phyloP scores from a whole-genome alignment of 768 basidiomycete species.

The Solioccasus polychromus region DNA sequence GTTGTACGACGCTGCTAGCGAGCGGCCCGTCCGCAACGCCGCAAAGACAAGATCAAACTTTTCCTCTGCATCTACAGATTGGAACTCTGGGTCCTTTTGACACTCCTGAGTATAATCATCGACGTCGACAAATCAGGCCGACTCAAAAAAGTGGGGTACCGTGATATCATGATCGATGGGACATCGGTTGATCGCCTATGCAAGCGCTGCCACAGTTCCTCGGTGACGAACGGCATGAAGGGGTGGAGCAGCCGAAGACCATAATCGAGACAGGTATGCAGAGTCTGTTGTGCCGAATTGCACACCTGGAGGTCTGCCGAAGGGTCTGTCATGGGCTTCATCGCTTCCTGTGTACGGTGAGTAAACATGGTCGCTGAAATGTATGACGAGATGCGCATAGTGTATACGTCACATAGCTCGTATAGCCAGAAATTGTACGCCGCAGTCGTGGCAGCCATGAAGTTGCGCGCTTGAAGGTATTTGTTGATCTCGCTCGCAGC shows the following conservation, averaged over 20 bases:
- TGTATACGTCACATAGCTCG: conserved; percentile 99
- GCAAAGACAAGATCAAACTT: too few species aligned
- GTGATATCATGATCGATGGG: too few species aligned
- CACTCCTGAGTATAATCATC: too few species aligned
- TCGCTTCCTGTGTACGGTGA: conserved; percentile 71
- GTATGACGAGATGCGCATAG: conserved; percentile 52
- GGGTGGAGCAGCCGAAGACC: conserved; percentile 83
- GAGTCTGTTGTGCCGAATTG: conserved; percentile 88
- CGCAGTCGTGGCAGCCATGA: conserved; percentile 85
- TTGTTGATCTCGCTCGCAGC: conserved; percentile 76
- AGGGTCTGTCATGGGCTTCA: conserved; percentile 95
- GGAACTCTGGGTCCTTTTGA: too few species aligned
- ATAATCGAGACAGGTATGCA: conserved; percentile 91
- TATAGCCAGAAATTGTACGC: conserved; percentile 97
- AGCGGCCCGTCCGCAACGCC: too few species aligned
- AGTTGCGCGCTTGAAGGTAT: conserved; percentile 76
- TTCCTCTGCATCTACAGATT: too few species aligned
- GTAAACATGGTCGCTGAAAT: background rate
- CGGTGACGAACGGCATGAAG: too few species aligned
- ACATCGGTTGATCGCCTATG: too few species aligned
- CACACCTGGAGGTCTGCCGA: conserved; percentile 58
- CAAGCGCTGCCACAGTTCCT: too few species aligned
- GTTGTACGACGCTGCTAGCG: too few species aligned
- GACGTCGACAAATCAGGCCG: too few species aligned
- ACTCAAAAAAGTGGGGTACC: too few species aligned